Percentiles rank a stretch among this genome's conserved stretches.
Evolutionary conservation across 192 early-diverging fungal genomes (phyloP).

Genomic region (Coemansia sp.): DNA sequence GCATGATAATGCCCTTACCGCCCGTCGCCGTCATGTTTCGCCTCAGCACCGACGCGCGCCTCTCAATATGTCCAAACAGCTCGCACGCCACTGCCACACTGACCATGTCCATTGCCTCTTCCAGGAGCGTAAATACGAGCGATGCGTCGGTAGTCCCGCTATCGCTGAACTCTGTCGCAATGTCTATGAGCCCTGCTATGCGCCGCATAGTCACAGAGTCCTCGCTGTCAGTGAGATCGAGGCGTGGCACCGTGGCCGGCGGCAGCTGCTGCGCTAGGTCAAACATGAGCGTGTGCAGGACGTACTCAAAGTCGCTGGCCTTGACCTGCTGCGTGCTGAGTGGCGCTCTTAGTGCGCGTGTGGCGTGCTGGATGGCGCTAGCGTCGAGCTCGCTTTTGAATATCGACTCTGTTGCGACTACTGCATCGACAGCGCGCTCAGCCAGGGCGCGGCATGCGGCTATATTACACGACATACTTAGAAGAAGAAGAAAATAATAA

Average conservation of each 20-base stretch:
- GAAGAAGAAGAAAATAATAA: background rate
- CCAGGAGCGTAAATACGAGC: constrained; percentile 41
- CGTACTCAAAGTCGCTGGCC: constrained; percentile 27
- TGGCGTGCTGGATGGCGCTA: background rate
- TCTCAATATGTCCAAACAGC: constrained; percentile 51
- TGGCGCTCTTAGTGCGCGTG: background rate
- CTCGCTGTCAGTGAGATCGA: background rate
- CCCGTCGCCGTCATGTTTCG: constrained; percentile 70
- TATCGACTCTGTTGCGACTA: background rate
- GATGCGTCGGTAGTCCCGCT: constrained; percentile 12
- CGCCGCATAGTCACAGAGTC: background rate
- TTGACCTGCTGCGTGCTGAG: background rate
- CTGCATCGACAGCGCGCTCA: constrained; percentile 1
- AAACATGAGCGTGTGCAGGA: constrained; percentile 27
- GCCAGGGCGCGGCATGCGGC: background rate
- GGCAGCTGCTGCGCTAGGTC: constrained; percentile 27
- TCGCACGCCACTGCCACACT: constrained; percentile 7
- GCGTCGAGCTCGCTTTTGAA: constrained; percentile 5
- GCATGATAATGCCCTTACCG: constrained; percentile 85
- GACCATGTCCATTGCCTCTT: constrained; percentile 51
- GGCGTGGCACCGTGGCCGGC: background rate
- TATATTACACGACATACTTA: background rate
- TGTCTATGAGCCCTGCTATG: constrained; percentile 27
- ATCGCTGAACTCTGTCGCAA: constrained; percentile 33
- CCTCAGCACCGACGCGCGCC: constrained; percentile 24